These are phyloP conservation scores for Cucurbita maxima DNA, from an alignment of 306 rosid genomes.

Conservation along the genomic window DNA sequence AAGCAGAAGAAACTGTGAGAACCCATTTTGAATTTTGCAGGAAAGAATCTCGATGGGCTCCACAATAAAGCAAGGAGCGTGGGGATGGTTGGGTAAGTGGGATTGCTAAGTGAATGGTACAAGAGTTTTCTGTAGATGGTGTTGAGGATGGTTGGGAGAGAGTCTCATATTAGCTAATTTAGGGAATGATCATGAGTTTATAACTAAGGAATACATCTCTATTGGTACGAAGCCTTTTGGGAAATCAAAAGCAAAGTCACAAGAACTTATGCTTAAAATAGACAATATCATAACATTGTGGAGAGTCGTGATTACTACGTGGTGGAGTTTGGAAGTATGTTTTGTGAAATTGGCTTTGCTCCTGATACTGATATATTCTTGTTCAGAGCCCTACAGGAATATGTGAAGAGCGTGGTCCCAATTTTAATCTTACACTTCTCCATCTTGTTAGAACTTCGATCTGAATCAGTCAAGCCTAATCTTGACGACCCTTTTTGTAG, in stretches of 20 bases:
- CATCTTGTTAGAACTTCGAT: neutral
- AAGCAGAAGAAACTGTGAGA: neutral
- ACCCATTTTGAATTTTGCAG: neutral
- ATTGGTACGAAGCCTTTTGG: no score
- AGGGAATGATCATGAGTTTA: no score
- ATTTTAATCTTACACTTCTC: slow-evolving; percentile 4
- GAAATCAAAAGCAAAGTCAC: no score
- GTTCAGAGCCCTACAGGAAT: neutral
- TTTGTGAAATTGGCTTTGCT: slow-evolving; percentile 1
- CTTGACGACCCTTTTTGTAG: slow-evolving; percentile 1
- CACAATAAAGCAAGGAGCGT: slow-evolving; percentile 1
- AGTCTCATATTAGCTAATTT: no score
- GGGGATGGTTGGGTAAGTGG: neutral
- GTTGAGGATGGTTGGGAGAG: no score
- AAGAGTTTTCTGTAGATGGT: neutral
- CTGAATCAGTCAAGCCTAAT: slow-evolving; percentile 4
- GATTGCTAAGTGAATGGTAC: neutral
- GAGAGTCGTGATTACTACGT: no score
- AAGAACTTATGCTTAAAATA: no score
- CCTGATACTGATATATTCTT: neutral
- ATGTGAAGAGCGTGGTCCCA: neutral
- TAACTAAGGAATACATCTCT: no score
- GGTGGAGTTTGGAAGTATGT: neutral
- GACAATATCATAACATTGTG: no score
- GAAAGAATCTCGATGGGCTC: slow-evolving; percentile 7